phyloP scores from a whole-genome alignment of 2,329 filamentous ascomycete species.

The Fusarium piperis region DNA sequence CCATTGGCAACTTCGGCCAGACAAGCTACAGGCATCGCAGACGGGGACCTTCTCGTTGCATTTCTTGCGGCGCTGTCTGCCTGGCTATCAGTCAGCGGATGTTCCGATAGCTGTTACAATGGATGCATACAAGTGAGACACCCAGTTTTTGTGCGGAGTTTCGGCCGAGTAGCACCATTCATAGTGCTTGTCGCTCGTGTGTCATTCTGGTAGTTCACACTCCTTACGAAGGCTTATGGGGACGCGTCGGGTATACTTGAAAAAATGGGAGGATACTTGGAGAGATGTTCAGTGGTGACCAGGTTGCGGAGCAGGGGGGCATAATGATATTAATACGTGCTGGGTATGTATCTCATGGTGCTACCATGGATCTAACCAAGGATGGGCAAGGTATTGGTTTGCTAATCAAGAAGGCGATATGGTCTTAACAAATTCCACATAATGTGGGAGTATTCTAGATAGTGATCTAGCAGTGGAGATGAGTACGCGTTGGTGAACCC shows the following conservation, averaged over 20 bases:
- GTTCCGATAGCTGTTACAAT: accelerated
- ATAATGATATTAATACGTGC: not conserved
- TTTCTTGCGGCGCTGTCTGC: conserved; percentile 30
- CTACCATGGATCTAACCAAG: not conserved
- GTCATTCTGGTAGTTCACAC: not conserved
- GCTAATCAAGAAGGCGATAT: not conserved
- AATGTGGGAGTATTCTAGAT: not conserved
- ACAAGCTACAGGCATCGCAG: conserved; percentile 10
- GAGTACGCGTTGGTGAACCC: not conserved
- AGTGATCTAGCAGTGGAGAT: not conserved
- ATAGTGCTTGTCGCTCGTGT: not conserved
- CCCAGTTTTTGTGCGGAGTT: conserved; percentile 30
- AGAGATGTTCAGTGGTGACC: not conserved
- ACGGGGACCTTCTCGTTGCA: conserved; percentile 23
- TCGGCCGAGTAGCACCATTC: not conserved
- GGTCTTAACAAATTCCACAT: not conserved
- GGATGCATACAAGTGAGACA: conserved; percentile 24
- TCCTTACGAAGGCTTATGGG: not conserved
- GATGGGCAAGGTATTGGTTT: not conserved
- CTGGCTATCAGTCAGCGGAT: not conserved
- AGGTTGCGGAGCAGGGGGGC: not conserved
- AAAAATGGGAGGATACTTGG: not conserved
- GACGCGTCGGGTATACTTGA: not conserved
- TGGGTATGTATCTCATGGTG: not conserved
- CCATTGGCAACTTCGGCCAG: conserved; percentile 17